Evolutionary conservation across 768 basidiomycete species (phyloP), one percentile per base, ranked within the genome.

Genomic region (Phylloporus sp.): DNA sequence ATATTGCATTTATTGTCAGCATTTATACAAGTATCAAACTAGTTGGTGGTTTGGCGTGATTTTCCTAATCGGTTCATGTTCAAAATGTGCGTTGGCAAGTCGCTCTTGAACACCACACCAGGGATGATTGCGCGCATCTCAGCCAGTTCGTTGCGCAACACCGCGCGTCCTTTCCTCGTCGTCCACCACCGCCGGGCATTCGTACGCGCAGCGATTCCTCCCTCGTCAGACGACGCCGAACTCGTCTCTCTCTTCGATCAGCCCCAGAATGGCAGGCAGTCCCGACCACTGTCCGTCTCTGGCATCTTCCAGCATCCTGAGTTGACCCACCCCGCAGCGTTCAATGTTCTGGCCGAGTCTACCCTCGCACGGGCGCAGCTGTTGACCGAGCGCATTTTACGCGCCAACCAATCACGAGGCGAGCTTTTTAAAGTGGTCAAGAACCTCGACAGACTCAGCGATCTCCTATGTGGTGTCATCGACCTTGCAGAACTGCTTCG

Each of bases 361-460:
- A 95, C 95, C 16, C 76, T 94, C 24, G 69, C 82, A 15, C 86
- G 91, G 39, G 94, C 92, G 6, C 81, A 84, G 56, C 70, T 88
- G 27, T 77, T 98, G 47, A 95, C 95, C 15, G 80, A 86, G 50
- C 84, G 97, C 38, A 91, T 98, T 23, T 70, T 88, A 45, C 78
- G 80, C 13, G 86, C 90, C 9, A 76, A 81, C 62, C 77, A 87
- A 62, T 86, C 88, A 5, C 77, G 82, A 32, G 70, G 76, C 46
- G 94, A 95, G 68, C 75, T 95, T 43, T 74, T 85, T 54, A 81
- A 85, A 70, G 92, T 92, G 10, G 91, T 97, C 54, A 97, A 97
- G 77, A 97, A 95, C 68, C 73, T 99, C 54, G 97, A 99, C 74
- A 78, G 95, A 55, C 82, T 99, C 59, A 97, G 95, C 66, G 95